Percentiles rank a stretch among this genome's conserved stretches.
Evolutionary conservation across 495 filamentous ascomycete species (phyloP).

Genomic region (Penicillium coprophilum): DNA sequence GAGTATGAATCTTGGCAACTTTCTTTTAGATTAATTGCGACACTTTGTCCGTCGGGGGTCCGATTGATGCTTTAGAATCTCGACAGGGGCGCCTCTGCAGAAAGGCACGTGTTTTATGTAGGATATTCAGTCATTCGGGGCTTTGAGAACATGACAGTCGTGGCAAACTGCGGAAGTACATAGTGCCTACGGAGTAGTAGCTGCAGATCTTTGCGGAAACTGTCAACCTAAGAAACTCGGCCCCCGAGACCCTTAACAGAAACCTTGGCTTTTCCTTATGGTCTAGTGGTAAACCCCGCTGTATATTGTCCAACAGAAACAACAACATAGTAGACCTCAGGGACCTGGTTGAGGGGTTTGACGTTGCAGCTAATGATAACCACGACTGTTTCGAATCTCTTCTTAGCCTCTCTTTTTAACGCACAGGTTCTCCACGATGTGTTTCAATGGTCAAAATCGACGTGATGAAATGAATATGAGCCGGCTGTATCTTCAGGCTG

Average conservation of each 20-base stretch:
- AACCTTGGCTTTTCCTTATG: too few species aligned
- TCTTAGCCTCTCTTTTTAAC: neutral
- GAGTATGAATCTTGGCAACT: constrained; percentile 8
- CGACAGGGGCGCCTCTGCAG: neutral
- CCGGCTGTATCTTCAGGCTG: neutral
- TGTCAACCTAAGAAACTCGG: too few species aligned
- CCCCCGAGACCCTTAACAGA: too few species aligned
- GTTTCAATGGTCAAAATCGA: neutral
- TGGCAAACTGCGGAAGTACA: constrained; percentile 4
- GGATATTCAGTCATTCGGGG: constrained; percentile 6
- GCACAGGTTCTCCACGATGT: neutral
- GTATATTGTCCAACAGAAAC: too few species aligned
- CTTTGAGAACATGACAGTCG: neutral
- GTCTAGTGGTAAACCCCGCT: too few species aligned
- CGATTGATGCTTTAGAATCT: constrained; percentile 8
- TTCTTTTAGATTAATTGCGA: constrained; percentile 9
- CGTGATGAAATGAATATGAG: neutral
- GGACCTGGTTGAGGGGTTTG: neutral
- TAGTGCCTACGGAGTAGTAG: neutral
- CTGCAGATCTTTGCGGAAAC: neutral
- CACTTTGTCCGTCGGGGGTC: constrained; percentile 18
- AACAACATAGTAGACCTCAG: neutral
- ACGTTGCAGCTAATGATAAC: constrained; percentile 3
- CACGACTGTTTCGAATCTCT: neutral
- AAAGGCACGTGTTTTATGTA: constrained; percentile 3